phyloP scores from a whole-genome alignment of 306 rosid species.

The Prunus armeniaca region DNA sequence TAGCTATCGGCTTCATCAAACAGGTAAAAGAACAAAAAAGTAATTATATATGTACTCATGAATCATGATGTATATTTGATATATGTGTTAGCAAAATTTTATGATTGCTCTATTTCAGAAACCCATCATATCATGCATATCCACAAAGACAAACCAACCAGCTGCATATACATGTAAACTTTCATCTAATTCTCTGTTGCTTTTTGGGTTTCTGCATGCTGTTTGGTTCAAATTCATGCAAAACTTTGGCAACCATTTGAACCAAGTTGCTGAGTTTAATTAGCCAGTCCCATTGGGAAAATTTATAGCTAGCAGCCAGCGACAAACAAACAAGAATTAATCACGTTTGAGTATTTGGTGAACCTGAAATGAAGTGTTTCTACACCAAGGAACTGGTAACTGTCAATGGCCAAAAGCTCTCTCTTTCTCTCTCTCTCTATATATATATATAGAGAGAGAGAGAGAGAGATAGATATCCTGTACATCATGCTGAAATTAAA shows the following conservation, averaged over 20 bases:
- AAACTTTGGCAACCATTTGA: background rate
- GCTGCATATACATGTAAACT: too few species aligned
- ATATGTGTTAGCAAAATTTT: background rate
- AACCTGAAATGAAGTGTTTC: too few species aligned
- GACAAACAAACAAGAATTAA: too few species aligned
- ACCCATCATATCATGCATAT: background rate
- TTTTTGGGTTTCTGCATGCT: background rate
- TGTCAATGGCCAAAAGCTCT: too few species aligned
- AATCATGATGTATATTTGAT: background rate
- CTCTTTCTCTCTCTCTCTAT: too few species aligned
- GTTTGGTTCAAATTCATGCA: background rate
- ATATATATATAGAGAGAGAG: too few species aligned
- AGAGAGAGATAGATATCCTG: too few species aligned
- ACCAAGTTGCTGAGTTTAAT: too few species aligned
- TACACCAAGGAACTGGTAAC: background rate
- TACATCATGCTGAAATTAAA: too few species aligned
- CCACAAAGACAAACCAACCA: too few species aligned
- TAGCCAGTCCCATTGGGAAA: background rate
- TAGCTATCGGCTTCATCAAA: background rate
- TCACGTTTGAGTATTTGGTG: too few species aligned
- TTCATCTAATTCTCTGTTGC: background rate
- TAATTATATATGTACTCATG: background rate
- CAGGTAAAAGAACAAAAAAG: background rate
- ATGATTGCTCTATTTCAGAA: background rate
- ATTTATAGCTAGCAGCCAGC: too few species aligned